Percentiles rank a stretch among this genome's conserved stretches.
Conservation (phyloP, 805 yeast genomes). For the Candida easanensis region DNA sequence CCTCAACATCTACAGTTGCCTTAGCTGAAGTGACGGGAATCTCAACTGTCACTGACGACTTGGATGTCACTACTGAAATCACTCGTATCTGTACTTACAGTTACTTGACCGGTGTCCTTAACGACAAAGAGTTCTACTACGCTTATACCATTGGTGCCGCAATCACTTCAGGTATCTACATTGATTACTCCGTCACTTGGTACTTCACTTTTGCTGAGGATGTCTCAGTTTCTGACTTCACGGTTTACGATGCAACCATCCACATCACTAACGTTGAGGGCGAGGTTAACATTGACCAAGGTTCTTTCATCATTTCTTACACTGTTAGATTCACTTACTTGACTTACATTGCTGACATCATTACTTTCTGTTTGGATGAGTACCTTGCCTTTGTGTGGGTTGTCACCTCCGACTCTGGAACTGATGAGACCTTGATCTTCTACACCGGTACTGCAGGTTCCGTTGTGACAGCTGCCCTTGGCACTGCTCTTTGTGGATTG, state of each 20-base stretch:
- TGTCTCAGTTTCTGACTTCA: conserved; percentile 15
- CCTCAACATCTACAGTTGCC: too few relatives aligned
- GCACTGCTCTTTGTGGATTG: conserved; percentile 8
- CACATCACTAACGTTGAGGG: conserved; percentile 9
- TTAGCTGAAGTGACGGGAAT: too few relatives aligned
- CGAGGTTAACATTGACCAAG: conserved; percentile 18
- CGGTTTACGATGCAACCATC: conserved; percentile 6
- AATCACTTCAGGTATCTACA: too few relatives aligned
- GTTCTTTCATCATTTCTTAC: conserved; percentile 14
- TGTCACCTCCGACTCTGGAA: conserved; percentile 1
- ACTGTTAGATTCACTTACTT: conserved; percentile 4
- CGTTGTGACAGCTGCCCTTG: conserved; percentile 2
- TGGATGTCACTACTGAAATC: too few relatives aligned
- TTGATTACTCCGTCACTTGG: too few relatives aligned
- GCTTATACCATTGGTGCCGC: too few relatives aligned
- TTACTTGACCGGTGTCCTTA: too few relatives aligned
- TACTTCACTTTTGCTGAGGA: too few relatives aligned
- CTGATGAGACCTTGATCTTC: conserved; percentile 4
- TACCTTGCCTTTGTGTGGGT: conserved; percentile 10
- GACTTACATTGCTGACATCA: background rate
- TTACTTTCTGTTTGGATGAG: conserved; percentile 7
- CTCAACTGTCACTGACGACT: too few relatives aligned
- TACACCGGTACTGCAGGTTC: conserved; percentile 21
- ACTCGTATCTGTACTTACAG: too few relatives aligned
- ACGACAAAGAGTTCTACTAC: too few relatives aligned